A percentile compares a stretch with the other conserved stretches of the same genome.
These are phyloP conservation scores for Dothistroma pini DNA, from an alignment of 2,329 filamentous ascomycete genomes.

Conservation along the genomic window DNA sequence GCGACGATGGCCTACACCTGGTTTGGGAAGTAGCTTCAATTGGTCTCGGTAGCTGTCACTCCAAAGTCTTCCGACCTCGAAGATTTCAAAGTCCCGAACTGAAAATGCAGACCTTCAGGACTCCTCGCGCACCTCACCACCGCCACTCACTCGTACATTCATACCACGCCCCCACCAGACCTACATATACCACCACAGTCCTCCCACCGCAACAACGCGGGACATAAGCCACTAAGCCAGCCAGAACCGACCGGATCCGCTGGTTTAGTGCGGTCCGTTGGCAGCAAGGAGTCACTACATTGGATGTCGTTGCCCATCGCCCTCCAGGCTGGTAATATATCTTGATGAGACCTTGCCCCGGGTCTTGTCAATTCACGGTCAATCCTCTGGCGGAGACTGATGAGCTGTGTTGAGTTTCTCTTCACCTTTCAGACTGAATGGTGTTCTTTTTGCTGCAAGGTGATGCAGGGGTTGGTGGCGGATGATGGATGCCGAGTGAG, in stretches of 20 bases:
- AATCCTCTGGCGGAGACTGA: background rate
- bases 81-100: background rate
- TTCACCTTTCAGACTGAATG: background rate
- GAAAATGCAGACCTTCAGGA: background rate
- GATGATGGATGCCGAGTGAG: too few relatives aligned
- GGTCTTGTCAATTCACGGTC: background rate
- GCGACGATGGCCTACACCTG: too few relatives aligned
- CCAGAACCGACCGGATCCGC: background rate
- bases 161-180: background rate
- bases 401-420: background rate
- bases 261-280: background rate
- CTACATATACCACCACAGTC: background rate
- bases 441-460: too few relatives aligned
- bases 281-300: background rate
- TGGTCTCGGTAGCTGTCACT: background rate
- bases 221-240: background rate
- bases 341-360: background rate
- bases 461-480: too few relatives aligned
- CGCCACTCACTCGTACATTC: background rate
- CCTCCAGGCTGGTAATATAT: background rate
- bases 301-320: background rate
- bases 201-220: background rate
- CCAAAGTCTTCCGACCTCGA: background rate
- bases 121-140: background rate
- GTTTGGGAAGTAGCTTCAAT: too few relatives aligned